Percentiles rank a stretch among this genome's conserved stretches.
These are phyloP conservation scores for Pilaira anomala DNA, from an alignment of 192 early-diverging fungal species.

Conservation along the genomic window DNA sequence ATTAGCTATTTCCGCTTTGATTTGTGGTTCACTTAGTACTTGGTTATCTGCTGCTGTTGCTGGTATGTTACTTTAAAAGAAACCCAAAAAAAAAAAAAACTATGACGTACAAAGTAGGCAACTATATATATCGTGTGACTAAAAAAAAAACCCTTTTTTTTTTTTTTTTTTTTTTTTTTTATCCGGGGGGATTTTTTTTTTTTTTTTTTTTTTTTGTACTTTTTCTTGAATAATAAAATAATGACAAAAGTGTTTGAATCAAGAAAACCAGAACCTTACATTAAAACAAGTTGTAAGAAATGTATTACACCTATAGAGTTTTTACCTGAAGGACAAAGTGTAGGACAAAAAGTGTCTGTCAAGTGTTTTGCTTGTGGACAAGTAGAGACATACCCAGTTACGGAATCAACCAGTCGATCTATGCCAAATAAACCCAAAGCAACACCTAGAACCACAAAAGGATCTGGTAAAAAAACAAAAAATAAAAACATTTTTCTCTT, in stretches of 20 bases:
- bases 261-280: constrained; percentile 50
- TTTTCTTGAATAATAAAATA: neutral
- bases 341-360: constrained; percentile 42
- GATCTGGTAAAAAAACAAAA: constrained; percentile 23
- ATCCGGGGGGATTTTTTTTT: neutral
- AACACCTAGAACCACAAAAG: constrained; percentile 9
- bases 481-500: constrained; percentile 16
- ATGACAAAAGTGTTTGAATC: constrained; percentile 39
- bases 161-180: neutral
- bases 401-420: constrained; percentile 30
- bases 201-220: neutral
- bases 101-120: neutral
- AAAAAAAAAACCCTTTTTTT: neutral
- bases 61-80: constrained; percentile 51
- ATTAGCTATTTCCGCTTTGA: constrained; percentile 74
- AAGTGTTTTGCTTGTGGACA: constrained; percentile 54
- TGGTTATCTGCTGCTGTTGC: constrained; percentile 79
- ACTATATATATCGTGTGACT: neutral
- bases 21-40: constrained; percentile 76
- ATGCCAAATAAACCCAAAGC: constrained; percentile 23
- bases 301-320: constrained; percentile 55
- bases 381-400: constrained; percentile 41
- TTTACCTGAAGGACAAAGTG: constrained; percentile 30
- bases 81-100: no score
- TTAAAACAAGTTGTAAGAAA: constrained; percentile 47